Evolutionary conservation across 2,329 filamentous ascomycete genomes (phyloP).

Genomic region (Proliferodiscus dingleyae): DNA sequence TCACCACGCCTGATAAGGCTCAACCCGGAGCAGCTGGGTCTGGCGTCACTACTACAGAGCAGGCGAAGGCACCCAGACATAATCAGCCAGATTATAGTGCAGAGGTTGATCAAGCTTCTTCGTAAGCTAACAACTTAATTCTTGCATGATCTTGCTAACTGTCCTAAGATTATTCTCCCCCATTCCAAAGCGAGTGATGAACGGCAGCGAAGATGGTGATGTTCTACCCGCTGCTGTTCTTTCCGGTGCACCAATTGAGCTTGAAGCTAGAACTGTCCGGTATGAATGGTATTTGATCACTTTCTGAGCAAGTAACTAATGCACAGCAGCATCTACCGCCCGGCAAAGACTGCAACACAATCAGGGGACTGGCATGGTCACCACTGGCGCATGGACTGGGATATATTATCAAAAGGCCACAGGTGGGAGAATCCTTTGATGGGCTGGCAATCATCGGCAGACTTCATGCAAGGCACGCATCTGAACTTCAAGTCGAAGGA

Average conservation of each 20-base stretch:
- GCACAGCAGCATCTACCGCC: constrained; percentile 74
- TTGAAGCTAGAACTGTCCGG: constrained; percentile 92
- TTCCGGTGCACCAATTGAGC: constrained; percentile 87
- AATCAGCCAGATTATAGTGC: constrained; percentile 77
- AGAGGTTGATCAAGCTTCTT: constrained; percentile 81
- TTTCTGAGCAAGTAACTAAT: constrained; percentile 11
- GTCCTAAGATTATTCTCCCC: constrained; percentile 78
- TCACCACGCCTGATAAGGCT: constrained; percentile 36
- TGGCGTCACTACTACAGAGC: background rate
- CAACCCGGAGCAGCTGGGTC: constrained; percentile 32
- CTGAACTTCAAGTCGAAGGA: constrained; percentile 90
- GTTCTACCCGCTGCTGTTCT: constrained; percentile 76
- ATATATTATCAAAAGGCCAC: constrained; percentile 84
- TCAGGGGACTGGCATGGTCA: constrained; percentile 81
- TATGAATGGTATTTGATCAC: constrained; percentile 42
- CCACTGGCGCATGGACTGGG: constrained; percentile 98
- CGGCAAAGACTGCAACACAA: constrained; percentile 91
- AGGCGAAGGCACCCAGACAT: constrained; percentile 12
- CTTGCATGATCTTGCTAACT: constrained; percentile 8
- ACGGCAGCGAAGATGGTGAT: constrained; percentile 77
- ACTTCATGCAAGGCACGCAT: constrained; percentile 91
- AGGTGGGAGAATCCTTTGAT: constrained; percentile 98
- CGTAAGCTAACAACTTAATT: constrained; percentile 52
- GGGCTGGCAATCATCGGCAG: constrained; percentile 95
- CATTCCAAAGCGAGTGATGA: constrained; percentile 81